Evolutionary conservation across 2,329 filamentous ascomycete species (phyloP).

Genomic region (Sarocladium strictum): DNA sequence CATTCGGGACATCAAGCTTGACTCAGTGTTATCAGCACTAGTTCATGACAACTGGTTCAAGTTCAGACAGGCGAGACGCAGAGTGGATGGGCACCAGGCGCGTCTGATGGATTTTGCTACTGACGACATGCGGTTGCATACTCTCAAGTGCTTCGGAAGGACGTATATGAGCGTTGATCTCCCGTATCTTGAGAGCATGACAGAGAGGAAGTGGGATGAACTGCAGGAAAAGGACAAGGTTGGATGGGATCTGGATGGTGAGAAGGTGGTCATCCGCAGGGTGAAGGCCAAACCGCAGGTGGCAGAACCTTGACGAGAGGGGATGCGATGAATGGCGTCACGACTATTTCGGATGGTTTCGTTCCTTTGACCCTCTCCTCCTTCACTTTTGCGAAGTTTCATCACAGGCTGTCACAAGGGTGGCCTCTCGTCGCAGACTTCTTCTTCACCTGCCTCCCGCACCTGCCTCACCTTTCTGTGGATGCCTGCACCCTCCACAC

Average conservation of each 20-base stretch:
- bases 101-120: constrained; percentile 79
- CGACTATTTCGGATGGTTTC: too few relatives aligned
- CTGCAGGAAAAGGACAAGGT: constrained; percentile 65
- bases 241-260: constrained; percentile 75
- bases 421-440: not conserved
- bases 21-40: constrained; percentile 62
- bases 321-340: not conserved
- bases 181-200: constrained; percentile 61
- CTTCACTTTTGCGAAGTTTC: too few relatives aligned
- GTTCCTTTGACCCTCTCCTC: not conserved
- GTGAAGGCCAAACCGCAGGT: constrained; percentile 32
- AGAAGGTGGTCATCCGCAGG: constrained; percentile 69
- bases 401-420: too few relatives aligned
- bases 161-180: constrained; percentile 71
- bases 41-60: constrained; percentile 76
- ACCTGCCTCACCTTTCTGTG: not conserved
- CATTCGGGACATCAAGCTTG: constrained; percentile 62
- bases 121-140: constrained; percentile 64
- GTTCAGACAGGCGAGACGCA: constrained; percentile 66
- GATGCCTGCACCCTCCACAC: not conserved
- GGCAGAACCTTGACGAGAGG: not conserved
- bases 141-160: constrained; percentile 79
- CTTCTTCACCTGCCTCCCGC: not conserved
- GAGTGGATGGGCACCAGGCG: constrained; percentile 74
- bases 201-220: constrained; percentile 66